Conservation (phyloP, 129 eudicot genomes). For the Cynara cardunculus region DNA sequence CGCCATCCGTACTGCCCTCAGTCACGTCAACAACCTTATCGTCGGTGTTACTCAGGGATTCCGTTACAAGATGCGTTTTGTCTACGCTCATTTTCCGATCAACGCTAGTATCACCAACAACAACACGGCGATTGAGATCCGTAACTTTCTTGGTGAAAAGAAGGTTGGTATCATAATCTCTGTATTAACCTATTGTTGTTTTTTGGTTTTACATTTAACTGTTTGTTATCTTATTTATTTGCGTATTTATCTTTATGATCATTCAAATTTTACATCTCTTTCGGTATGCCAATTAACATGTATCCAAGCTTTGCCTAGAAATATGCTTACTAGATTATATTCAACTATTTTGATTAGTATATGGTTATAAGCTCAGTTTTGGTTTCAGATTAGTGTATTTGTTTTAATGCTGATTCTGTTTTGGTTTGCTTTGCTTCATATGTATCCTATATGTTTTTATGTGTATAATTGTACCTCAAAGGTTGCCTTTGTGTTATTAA, state of each 20-base stretch:
- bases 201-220: not conserved
- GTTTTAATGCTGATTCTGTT: not conserved
- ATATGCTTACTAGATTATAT: not conserved
- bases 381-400: not conserved
- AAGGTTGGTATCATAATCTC: slow-evolving; percentile 5
- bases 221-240: not conserved
- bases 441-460: not conserved
- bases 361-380: not conserved
- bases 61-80: slow-evolving; percentile 41
- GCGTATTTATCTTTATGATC: not conserved
- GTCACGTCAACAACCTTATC: slow-evolving; percentile 31
- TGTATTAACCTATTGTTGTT: not conserved
- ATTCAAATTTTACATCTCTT: not conserved
- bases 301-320: not conserved
- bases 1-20: slow-evolving; percentile 35
- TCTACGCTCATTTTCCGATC: slow-evolving; percentile 37
- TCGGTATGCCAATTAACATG: not conserved
- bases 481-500: not conserved
- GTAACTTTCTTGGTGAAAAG: slow-evolving; percentile 40
- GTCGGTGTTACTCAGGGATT: slow-evolving; percentile 34
- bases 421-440: not conserved
- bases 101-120: slow-evolving; percentile 30
- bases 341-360: not conserved
- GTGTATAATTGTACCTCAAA: not conserved
- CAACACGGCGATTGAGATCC: slow-evolving; percentile 37